Base-by-base conservation (phyloP, 2,329 filamentous ascomycete genomes). In the Aspergillus awamori region DNA sequence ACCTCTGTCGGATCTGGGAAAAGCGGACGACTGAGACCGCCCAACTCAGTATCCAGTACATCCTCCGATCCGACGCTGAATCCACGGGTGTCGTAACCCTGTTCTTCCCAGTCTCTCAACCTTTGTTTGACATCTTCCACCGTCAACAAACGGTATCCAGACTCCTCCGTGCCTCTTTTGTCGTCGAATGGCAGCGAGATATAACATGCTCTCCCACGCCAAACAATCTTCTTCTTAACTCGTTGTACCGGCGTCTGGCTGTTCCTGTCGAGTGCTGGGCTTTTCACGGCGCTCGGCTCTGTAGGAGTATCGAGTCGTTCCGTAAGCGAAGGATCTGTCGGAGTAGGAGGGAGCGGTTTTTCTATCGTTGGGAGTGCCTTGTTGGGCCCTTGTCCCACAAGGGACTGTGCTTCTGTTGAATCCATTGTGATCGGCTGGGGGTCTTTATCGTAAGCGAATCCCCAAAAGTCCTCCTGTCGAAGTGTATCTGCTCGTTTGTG, bases 151-250 rank as follows among this genome's bases (percentile, higher is more conserved):
- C 69, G 73, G 53, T 74, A 69, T 17, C 73, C 71, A 13, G 69
- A 67, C 62, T 75, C 74, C 28, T 72, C 71, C 47, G 83, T 81
- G 20, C 89, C 89, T 65, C 89, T 84, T 57, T 86, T 83, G 56
- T 90, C 88, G 63, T 91, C 87, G 49, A 84, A 79, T 5, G 90
- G 91, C 20, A 93, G 77, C 26, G 88, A 80, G 47, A 93, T 87
- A 68, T 91, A 76, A 57, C 92, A 91, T 61, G 86, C 87, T 78
- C 92, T 93, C 60, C 88, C 89, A 70, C 84, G 89, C 89, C 90
- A 93, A 49, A 84, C 83, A 2, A 93, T 81, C 77, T 89, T 91
- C 74, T 90, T 93, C 77, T 85, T 91, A n/a, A 71, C 70, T 58
- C 77, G 65, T 49, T 65, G 72, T 22, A 74, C 70, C 49, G 74